phyloP scores from a whole-genome alignment of 2,329 filamentous ascomycete genomes.

The Teratosphaeria nubilosa region DNA sequence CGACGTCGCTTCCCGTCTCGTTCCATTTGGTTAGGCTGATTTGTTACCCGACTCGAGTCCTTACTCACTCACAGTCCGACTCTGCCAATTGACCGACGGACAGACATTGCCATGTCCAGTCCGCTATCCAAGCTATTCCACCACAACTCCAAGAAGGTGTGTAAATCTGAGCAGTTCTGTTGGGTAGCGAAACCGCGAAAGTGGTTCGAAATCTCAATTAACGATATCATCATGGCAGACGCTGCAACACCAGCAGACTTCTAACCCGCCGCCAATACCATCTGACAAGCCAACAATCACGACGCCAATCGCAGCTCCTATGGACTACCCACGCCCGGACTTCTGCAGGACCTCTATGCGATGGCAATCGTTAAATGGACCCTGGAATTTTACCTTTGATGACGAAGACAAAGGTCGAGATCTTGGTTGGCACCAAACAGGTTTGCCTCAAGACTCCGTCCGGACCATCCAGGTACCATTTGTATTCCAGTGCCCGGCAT shows the following conservation, averaged over 20 bases:
- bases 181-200: neutral
- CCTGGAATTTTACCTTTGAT: slow-evolving; percentile 57
- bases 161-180: neutral
- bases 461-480: slow-evolving; percentile 52
- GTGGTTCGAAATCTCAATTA: neutral
- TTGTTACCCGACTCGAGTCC: neutral
- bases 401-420: slow-evolving; percentile 49
- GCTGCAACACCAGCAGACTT: neutral
- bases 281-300: neutral
- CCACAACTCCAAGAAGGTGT: neutral
- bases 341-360: slow-evolving; percentile 46
- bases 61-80: neutral
- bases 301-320: neutral
- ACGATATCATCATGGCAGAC: neutral
- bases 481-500: slow-evolving; percentile 55
- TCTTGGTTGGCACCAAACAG: slow-evolving; percentile 43
- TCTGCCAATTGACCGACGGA: neutral
- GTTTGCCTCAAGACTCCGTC: slow-evolving; percentile 35
- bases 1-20: too few species aligned
- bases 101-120: neutral
- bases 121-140: neutral
- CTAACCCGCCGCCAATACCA: neutral
- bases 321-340: slow-evolving; percentile 53
- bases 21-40: too few species aligned
- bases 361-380: slow-evolving; percentile 53